A percentile compares a stretch with the other conserved stretches of the same genome.
These are phyloP conservation scores for Arthrobotrys sinensis DNA, from an alignment of 2,329 filamentous ascomycete species.

Conservation along the genomic window DNA sequence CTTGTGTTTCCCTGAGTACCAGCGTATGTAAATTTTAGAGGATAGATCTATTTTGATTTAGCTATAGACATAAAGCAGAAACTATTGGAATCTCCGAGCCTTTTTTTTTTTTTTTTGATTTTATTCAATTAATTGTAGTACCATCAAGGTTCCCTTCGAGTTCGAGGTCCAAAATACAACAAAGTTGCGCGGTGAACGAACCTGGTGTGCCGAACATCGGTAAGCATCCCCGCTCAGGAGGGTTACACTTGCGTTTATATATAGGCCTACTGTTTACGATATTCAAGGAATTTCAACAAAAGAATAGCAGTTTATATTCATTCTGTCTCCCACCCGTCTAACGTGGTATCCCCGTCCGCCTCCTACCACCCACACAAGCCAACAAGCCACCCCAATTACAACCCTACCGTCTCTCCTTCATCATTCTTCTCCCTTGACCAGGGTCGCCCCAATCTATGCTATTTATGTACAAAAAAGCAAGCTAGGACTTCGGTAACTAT, in stretches of 20 bases:
- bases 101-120: not conserved
- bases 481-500: not conserved
- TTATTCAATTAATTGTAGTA: not conserved
- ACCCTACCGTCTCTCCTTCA: not conserved
- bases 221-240: too few relatives aligned
- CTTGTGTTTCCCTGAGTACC: not conserved
- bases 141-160: too few relatives aligned
- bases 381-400: not conserved
- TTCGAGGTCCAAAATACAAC: too few relatives aligned
- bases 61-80: too few relatives aligned
- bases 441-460: conserved; percentile 49
- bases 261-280: too few relatives aligned
- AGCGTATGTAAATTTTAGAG: too few relatives aligned
- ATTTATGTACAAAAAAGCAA: conserved; percentile 26
- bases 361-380: not conserved
- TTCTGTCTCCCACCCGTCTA: conserved; percentile 9
- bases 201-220: too few relatives aligned
- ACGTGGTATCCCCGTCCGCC: not conserved
- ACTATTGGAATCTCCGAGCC: too few relatives aligned
- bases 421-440: conserved; percentile 4
- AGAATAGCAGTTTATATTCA: conserved; percentile 5
- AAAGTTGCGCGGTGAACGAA: too few relatives aligned
- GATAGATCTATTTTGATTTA: too few relatives aligned
- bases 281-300: not conserved
- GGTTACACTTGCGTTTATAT: too few relatives aligned